Conservation (phyloP, 1,139 yeast species). For the Eremothecium sinecaudum region DNA sequence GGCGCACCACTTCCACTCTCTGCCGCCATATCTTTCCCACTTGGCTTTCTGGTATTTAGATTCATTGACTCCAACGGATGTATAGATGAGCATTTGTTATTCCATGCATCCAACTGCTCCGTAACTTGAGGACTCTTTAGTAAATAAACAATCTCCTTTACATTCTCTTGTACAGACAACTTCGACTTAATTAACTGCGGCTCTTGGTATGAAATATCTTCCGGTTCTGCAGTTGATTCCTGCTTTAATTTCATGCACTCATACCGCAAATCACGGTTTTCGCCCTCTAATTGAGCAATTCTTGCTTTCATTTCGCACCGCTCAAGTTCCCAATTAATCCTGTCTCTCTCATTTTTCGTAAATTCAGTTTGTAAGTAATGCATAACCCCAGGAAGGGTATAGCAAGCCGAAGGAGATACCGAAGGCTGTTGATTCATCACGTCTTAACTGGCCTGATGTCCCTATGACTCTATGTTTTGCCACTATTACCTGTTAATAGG, state of each 20-base stretch:
- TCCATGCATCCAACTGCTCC: conserved; percentile 21
- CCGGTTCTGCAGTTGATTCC: conserved; percentile 6
- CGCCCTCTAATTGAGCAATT: conserved; percentile 55
- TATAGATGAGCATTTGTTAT: conserved; percentile 16
- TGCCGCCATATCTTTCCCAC: neutral
- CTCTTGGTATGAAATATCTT: conserved; percentile 9
- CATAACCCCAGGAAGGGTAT: conserved; percentile 41
- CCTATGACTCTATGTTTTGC: too few species aligned
- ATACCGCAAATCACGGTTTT: conserved; percentile 45
- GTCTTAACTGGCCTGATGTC: too few species aligned
- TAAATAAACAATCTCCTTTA: conserved; percentile 30
- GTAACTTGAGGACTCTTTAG: conserved; percentile 26
- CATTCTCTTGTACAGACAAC: conserved; percentile 28
- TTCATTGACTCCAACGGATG: conserved; percentile 22
- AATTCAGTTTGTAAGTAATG: conserved; percentile 49
- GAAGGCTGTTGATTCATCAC: conserved; percentile 4
- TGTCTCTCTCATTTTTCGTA: conserved; percentile 46
- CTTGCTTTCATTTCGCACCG: conserved; percentile 46
- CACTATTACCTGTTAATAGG: too few species aligned
- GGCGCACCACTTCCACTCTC: neutral
- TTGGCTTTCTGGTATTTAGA: conserved; percentile 8
- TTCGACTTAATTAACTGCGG: conserved; percentile 20
- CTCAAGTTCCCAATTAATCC: conserved; percentile 49
- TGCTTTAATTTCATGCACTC: conserved; percentile 40
- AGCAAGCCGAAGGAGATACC: conserved; percentile 11